Base-by-base conservation (phyloP, 805 yeast genomes). In the Nakazawaea anatomiae region DNA sequence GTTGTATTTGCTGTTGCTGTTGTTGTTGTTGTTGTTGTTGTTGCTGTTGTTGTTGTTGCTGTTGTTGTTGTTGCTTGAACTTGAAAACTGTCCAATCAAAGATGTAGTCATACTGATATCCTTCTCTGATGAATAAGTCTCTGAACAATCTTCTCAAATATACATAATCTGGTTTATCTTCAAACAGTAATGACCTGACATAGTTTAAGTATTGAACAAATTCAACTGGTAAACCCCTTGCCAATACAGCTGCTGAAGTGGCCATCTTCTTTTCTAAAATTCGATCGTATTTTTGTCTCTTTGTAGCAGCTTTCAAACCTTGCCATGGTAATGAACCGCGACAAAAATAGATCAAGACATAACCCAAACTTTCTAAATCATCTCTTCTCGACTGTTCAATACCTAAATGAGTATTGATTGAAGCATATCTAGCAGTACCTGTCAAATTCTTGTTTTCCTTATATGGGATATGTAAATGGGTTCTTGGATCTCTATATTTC, bases 291-390 rank as follows among this genome's bases (percentile, higher is more conserved):
- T 94, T 92, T 69, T 92, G 97, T 72, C 96, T 88, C 73, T 92
- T 92, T 12, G 97, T 89, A 29, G 92, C 94, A 39, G 98, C 99
- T 70, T 90, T 90, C 62, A 92, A 79, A 4, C 99, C 99, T 71
- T 92, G 99, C 99, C 99, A 92, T 50, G 99, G 99, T 61, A 92
- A 80, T 14, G 96, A 87, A 42, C 99, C 98, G 52, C 96, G 82
- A 69, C 96, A 87, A 66, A 92, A 94, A 71, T 92, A 92, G 60
- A 92, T 88, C 60, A 94, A 76, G 49, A 92, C 97, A 65, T 92
- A 92, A 47, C 97, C 98, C 63, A 92, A 78, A 55, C 94, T 85
- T 72, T 94, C 99, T 60, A 92, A 77, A 68, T 92, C 99, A 70
- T 92, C 99, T 67, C 99, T 82, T 73, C 99, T 83, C 60, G 90